Conservation (phyloP, 768 basidiomycete species). For the Suillus discolor region DNA sequence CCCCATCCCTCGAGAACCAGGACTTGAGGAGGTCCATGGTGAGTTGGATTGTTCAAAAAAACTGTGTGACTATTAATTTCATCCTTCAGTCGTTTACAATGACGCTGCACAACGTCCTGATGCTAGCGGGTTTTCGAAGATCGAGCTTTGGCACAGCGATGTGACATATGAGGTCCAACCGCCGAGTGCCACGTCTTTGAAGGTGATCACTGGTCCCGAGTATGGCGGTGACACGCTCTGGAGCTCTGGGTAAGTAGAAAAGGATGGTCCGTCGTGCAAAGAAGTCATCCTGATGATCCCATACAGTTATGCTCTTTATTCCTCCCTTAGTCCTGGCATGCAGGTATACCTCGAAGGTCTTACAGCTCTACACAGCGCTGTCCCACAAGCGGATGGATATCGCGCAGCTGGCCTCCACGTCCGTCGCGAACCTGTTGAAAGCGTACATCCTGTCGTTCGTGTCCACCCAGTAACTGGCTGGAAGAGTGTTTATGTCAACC, state of each 20-base stretch:
- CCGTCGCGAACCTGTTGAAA: constrained; percentile 68
- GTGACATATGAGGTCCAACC: constrained; percentile 82
- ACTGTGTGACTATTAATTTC: constrained; percentile 9
- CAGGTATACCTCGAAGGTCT: constrained; percentile 78
- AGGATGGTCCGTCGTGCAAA: background rate
- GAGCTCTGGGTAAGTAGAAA: constrained; percentile 66
- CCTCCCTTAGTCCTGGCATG: constrained; percentile 72
- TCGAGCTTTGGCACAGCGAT: constrained; percentile 84
- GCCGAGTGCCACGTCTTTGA: constrained; percentile 78
- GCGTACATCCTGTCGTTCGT: constrained; percentile 80
- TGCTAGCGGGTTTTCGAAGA: constrained; percentile 63
- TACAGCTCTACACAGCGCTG: constrained; percentile 73
- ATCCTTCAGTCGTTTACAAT: constrained; percentile 64
- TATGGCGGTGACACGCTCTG: constrained; percentile 81
- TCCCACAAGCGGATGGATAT: constrained; percentile 76
- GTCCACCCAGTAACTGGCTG: constrained; percentile 85
- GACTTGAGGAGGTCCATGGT: constrained; percentile 79
- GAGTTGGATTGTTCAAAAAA: constrained; percentile 21
- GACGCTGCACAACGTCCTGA: constrained; percentile 66
- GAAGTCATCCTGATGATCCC: constrained; percentile 12
- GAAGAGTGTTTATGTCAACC: constrained; percentile 84
- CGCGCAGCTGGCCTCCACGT: constrained; percentile 70
- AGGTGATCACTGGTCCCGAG: constrained; percentile 69
- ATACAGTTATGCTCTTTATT: constrained; percentile 77
- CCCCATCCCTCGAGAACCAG: constrained; percentile 67